These are phyloP conservation scores for Clavispora carvajalis DNA, from an alignment of 805 yeast species.

Conservation along the genomic window DNA sequence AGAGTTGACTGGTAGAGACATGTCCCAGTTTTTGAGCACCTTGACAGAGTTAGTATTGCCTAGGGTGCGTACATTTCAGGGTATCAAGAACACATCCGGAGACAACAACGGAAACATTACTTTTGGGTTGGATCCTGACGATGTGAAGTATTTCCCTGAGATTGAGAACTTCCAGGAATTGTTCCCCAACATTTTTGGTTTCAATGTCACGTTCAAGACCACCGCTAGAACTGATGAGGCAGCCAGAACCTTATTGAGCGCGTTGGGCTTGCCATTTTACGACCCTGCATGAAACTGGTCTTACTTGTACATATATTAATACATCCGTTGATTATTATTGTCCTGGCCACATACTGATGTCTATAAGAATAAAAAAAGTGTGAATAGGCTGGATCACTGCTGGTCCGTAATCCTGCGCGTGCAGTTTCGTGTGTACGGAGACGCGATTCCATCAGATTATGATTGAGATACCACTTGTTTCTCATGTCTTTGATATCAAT, in stretches of 20 bases:
- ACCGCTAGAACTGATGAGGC: slow-evolving; percentile 85
- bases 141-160: slow-evolving; percentile 84
- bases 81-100: slow-evolving; percentile 72
- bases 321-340: neutral
- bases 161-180: slow-evolving; percentile 84
- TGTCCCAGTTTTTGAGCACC: slow-evolving; percentile 81
- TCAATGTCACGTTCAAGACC: slow-evolving; percentile 81
- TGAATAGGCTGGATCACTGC: neutral
- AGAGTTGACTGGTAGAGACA: slow-evolving; percentile 68
- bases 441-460: neutral
- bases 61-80: slow-evolving; percentile 80
- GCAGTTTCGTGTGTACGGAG: neutral
- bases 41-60: slow-evolving; percentile 91
- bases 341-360: too few relatives aligned
- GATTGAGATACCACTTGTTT: neutral
- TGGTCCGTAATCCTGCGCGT: neutral
- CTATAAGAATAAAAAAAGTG: neutral
- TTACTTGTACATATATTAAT: slow-evolving; percentile 7
- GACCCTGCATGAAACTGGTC: slow-evolving; percentile 11
- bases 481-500: slow-evolving; percentile 24
- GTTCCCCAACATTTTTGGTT: slow-evolving; percentile 83
- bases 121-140: slow-evolving; percentile 75
- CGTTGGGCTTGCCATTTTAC: slow-evolving; percentile 73
- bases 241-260: slow-evolving; percentile 80
- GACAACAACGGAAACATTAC: slow-evolving; percentile 82